Percentiles rank a stretch among this genome's conserved stretches.
phyloP scores from a whole-genome alignment of 1,284 basidiomycete genomes.

The Trichosporon sp. region DNA sequence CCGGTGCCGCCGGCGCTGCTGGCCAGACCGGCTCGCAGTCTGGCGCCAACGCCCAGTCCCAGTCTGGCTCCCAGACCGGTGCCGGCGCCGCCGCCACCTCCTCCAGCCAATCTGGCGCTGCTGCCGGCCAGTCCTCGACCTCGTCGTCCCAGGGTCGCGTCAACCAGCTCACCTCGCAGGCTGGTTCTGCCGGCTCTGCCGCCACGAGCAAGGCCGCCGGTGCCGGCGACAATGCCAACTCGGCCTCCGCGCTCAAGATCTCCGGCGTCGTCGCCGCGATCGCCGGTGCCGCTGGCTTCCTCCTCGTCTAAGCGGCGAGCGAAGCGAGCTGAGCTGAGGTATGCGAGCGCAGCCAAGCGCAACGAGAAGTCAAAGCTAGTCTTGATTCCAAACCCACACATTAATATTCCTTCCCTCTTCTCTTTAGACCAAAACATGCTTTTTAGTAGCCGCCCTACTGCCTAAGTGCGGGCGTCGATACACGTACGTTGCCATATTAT shows the following conservation, averaged over 20 bases:
- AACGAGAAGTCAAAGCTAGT: neutral
- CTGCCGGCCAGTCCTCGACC: constrained; percentile 14
- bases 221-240: neutral
- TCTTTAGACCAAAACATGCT: constrained; percentile 6
- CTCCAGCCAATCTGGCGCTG: neutral
- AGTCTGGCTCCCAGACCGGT: too few species aligned
- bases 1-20: too few species aligned
- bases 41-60: too few species aligned
- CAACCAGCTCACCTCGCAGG: constrained; percentile 6
- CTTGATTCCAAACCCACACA: neutral
- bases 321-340: too few species aligned
- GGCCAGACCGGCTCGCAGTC: too few species aligned
- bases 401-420: neutral
- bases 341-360: too few species aligned
- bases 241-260: constrained; percentile 10
- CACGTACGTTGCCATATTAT: constrained; percentile 15
- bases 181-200: constrained; percentile 17
- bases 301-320: constrained; percentile 26
- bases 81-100: too few species aligned
- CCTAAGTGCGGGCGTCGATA: neutral
- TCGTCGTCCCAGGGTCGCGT: constrained; percentile 19
- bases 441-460: neutral
- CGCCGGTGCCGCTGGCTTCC: constrained; percentile 26
- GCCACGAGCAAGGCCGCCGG: constrained; percentile 11
- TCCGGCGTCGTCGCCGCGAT: constrained; percentile 17